Evolutionary conservation across 352 stramenopile genomes (phyloP), one percentile per base, ranked within the genome.

Genomic region (Pythium vanterpoolii): DNA sequence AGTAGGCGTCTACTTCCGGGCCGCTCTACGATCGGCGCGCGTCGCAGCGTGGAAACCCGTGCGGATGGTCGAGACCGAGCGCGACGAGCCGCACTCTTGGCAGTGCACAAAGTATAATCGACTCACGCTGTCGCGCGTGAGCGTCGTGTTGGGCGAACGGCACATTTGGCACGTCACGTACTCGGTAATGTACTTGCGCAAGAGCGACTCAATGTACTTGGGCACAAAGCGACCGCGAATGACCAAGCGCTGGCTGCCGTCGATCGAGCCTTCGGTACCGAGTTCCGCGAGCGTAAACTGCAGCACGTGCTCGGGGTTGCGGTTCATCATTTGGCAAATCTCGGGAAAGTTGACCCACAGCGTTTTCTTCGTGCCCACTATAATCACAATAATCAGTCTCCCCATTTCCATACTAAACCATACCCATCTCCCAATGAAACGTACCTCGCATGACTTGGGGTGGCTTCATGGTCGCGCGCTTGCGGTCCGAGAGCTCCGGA

Each of bases 91-190:
- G 73, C 97, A 99, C 74, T 98, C 96, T 71, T 97, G 92, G 77
- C 98, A 99, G 68, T 98, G 90, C 56, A 98, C 96, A 73, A 99
- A 99, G 76, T 98, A 98, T 56, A 99, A 87, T 42, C 97, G 87
- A 46, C 85, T 98, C 34, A 97, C 94, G 60, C 83, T 92, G 87
- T 99, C 97, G 68, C 97, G 93, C 52, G 91, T 97, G 49, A 99
- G 78, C 60, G 96, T 98, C 50, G 98, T 99, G 76, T 99, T 98
- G 26, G 97, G 90, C 53, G 86, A 98, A 65, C 95, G 93, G 81
- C 98, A 99, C 95, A 99, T 99, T 74, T 98, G 92, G 83, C 98
- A 99, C 64, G 96, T 98, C 24, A 99, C 97, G 80, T 99, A 99
- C 73, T 99, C 96, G 23, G 96, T 96, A 66, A 99, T 99, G 79